phyloP scores from a whole-genome alignment of 768 basidiomycete species.

The Sarcomyxa edulis region DNA sequence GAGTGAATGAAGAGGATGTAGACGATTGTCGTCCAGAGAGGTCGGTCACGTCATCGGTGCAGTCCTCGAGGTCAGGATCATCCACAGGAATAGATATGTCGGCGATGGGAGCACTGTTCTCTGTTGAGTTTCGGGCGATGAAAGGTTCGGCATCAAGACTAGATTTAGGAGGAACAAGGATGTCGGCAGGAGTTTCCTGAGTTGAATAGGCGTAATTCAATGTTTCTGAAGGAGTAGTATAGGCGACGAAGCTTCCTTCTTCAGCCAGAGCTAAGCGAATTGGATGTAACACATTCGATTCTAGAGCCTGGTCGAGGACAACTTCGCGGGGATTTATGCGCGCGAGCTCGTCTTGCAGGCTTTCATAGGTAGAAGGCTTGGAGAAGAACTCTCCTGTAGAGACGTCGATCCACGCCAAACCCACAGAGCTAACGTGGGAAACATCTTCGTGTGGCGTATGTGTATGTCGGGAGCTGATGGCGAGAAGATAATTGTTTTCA shows the following conservation, averaged over 20 bases:
- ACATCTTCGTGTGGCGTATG: neutral
- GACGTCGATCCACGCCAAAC: constrained; percentile 91
- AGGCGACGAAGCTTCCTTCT: constrained; percentile 53
- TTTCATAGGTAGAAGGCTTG: constrained; percentile 46
- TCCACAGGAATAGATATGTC: too few relatives aligned
- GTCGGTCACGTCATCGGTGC: neutral
- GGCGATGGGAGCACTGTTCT: too few relatives aligned
- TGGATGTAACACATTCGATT: constrained; percentile 32
- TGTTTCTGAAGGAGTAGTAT: constrained; percentile 17
- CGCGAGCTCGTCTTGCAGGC: constrained; percentile 74
- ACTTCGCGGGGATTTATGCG: constrained; percentile 82
- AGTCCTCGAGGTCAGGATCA: constrained; percentile 4
- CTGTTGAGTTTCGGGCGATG: constrained; percentile 1
- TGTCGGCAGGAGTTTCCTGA: neutral
- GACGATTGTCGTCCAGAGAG: neutral
- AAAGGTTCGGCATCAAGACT: neutral
- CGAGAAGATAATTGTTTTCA: constrained; percentile 88
- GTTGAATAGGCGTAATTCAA: neutral
- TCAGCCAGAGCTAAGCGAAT: constrained; percentile 45
- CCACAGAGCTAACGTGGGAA: constrained; percentile 25
- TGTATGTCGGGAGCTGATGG: constrained; percentile 33
- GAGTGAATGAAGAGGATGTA: constrained; percentile 18
- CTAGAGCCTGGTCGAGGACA: constrained; percentile 49
- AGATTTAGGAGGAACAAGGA: too few relatives aligned
- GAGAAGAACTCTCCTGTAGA: constrained; percentile 94